Evolutionary conservation across 2,329 filamentous ascomycete genomes (phyloP).

Genomic region (Alternaria brassicicola): DNA sequence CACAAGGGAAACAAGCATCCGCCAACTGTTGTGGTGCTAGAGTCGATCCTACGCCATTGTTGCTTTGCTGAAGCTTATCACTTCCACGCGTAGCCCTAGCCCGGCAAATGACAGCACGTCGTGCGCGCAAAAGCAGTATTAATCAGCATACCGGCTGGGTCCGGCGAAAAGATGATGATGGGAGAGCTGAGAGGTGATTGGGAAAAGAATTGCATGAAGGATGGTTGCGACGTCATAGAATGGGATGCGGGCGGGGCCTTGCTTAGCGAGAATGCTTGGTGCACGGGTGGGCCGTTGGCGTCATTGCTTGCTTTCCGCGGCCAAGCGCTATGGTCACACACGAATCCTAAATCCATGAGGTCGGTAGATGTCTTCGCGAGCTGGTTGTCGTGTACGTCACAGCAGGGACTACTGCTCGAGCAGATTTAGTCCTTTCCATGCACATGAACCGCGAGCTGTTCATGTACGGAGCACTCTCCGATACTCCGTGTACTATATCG

Average conservation of each 20-base stretch:
- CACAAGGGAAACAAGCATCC: conserved; percentile 9
- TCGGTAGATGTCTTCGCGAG: neutral
- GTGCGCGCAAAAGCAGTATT: neutral
- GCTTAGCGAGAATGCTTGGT: conserved; percentile 10
- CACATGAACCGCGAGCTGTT: neutral
- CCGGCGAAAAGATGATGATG: conserved; percentile 2
- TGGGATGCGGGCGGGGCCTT: neutral
- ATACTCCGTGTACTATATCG: neutral
- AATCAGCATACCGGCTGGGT: neutral
- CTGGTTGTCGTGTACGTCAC: neutral
- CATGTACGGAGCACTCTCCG: neutral
- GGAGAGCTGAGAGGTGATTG: conserved; percentile 1
- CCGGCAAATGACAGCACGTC: neutral
- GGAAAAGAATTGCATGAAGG: neutral
- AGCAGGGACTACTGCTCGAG: neutral
- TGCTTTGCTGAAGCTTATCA: conserved; percentile 14
- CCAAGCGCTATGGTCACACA: neutral
- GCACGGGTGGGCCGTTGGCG: conserved; percentile 6
- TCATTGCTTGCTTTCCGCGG: conserved; percentile 2
- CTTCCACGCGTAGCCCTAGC: conserved; percentile 5
- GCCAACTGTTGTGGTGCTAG: neutral
- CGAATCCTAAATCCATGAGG: neutral
- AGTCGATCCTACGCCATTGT: conserved; percentile 2
- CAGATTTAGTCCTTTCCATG: neutral
- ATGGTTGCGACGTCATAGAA: conserved; percentile 3